Evolutionary conservation across 2,329 filamentous ascomycete genomes (phyloP), one percentile per base, ranked within the genome.

Genomic region (Fusarium verticillioides): DNA sequence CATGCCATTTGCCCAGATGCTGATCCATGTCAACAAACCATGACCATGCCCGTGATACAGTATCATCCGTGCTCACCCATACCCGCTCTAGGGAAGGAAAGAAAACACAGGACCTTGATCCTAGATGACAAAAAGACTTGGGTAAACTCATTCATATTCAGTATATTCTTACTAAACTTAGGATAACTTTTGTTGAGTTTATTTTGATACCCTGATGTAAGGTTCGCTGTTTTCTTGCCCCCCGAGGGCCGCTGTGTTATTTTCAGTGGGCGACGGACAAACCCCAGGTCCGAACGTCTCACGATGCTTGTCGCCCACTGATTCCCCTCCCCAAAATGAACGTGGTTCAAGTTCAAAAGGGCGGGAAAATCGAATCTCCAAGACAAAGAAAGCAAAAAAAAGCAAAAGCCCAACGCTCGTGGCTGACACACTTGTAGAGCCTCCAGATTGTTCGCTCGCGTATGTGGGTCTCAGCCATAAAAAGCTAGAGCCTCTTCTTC

Each of bases 261-360:
- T 42, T 42, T 56, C 37, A 49, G 64, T 52, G 66, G 43, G 32
- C 40, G 23, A 57, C 39, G 32, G 32, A 53, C 50, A 46, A 34
- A 60, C 64, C 60, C 44, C 62, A 68, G 56, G 63, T 68, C 63
- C 66, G 44, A 53, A 50, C 71, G 74, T 76, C 73, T 76, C 71
- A 76, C 43, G 58, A 60, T 76, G 63, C 60, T 39, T 68, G 62
- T 47, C 44, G 30, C 42, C 53, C 46, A 42, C 40, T 32, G 54
- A 40, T 40, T 12, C 12, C 30, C 32, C 28, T 18, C 23, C 11
- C 26, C 23, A 23, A 53, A 49, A 18, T 40, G 43, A 39, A 42
- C 36, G 37, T 66, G 52, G 47, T 23, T 15, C 23, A 11, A 66
- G 9, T 28, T 21, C 26, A 28, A 67, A n/a, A 32, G 47, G 47